Evolutionary conservation across 176 grass and related monocot genomes (phyloP).

Genomic region (Aegilops tauschii): DNA sequence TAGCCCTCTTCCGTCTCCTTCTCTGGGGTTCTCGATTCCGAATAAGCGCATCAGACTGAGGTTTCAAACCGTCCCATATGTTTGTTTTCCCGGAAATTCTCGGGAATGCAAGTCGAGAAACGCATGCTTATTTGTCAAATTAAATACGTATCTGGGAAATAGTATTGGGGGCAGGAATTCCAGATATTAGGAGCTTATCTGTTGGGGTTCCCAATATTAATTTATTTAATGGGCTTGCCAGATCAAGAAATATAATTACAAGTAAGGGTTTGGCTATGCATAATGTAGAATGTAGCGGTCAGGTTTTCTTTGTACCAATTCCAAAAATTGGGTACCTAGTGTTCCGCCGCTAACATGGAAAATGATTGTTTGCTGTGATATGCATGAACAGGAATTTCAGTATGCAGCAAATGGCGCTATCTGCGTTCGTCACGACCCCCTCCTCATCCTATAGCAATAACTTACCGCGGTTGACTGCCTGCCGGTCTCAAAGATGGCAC

Average conservation of each 20-base stretch:
- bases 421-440: slow-evolving; percentile 4
- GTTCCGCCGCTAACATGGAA: neutral
- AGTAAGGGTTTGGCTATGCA: neutral
- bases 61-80: neutral
- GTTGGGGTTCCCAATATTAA: neutral
- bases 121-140: neutral
- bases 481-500: neutral
- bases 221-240: neutral
- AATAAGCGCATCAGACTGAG: neutral
- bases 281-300: neutral
- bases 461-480: neutral
- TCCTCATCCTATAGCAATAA: neutral
- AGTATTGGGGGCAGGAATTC: neutral
- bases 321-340: neutral
- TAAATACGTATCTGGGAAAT: neutral
- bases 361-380: neutral
- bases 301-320: neutral
- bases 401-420: slow-evolving; percentile 35
- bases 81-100: neutral
- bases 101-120: neutral
- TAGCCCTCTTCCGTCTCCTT: neutral
- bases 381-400: slow-evolving; percentile 29
- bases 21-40: neutral
- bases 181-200: neutral
- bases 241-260: neutral